Percentiles rank a stretch among this genome's conserved stretches.
These are phyloP conservation scores for Diversispora epigaea DNA, from an alignment of 192 early-diverging fungal genomes.

Conservation along the genomic window DNA sequence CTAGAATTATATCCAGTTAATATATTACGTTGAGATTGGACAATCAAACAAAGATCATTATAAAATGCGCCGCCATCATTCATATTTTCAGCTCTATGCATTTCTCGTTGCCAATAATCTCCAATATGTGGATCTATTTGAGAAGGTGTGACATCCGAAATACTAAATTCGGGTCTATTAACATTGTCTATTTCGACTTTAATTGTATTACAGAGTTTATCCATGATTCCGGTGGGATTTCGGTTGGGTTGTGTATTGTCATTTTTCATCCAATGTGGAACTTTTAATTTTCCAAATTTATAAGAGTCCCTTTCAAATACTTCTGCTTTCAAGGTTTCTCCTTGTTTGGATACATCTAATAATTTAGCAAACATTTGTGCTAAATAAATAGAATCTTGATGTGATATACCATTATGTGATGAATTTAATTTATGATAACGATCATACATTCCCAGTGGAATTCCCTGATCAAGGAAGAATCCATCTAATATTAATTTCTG, in stretches of 20 bases:
- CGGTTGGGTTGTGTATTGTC: not conserved
- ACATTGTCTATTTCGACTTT: not conserved
- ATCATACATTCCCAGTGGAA: not conserved
- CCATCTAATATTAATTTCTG: not conserved
- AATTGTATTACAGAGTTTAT: not conserved
- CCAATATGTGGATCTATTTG: not conserved
- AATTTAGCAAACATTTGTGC: slow-evolving; percentile 38
- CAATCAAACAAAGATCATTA: not conserved
- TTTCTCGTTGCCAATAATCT: not conserved
- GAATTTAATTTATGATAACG: not conserved
- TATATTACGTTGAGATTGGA: too few species aligned
- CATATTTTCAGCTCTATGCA: not conserved
- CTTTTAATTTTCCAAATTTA: not conserved
- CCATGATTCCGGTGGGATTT: not conserved
- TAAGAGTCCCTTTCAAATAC: slow-evolving; percentile 9
- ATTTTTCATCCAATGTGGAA: slow-evolving; percentile 34
- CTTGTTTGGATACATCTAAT: slow-evolving; percentile 41
- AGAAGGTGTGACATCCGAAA: not conserved
- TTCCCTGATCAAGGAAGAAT: not conserved
- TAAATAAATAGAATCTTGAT: slow-evolving; percentile 33
- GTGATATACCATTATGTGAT: slow-evolving; percentile 4
- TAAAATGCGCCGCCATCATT: not conserved
- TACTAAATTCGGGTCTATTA: not conserved
- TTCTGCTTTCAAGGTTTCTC: slow-evolving; percentile 22
- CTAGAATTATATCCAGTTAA: too few species aligned